Base-by-base conservation (phyloP, 805 yeast species). In the Naumovozyma baii region DNA sequence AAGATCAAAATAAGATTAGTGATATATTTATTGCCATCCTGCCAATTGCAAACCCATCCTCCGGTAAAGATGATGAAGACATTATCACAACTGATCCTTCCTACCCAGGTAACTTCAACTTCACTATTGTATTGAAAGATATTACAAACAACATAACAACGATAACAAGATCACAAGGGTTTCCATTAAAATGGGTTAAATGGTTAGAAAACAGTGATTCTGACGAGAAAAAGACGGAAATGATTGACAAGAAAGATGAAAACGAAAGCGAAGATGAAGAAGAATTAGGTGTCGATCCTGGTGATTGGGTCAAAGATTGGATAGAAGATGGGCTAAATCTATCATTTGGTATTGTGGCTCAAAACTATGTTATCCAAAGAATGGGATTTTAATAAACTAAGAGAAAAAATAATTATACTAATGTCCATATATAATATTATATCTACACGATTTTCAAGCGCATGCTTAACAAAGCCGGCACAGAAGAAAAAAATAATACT, bases 151-250 rank as follows among this genome's bases (percentile, higher is more conserved):
- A 77, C 46, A 76, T 92, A 46, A 72, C 80, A 5, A 72, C 85
- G 34, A 70, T 76, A 20, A 79, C 85, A 37, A 78, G 80, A 49
- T 83, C 97, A 0, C 98, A 92, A 61, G 78, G 95, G 5, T 82
- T 86, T 68, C 97, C 98, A 9, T 57, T 74, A 34, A 79, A 76
- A 55, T 92, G 98, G 98, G 80, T 87, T 8, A 67, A 74, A n/a
- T 92, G 98, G 98, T 69, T 90, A n/a, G 61, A 57, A 40, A 56
- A 44, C 12, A 61, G 51, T 3, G 42, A 34, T 3, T 16, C 22
- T 8, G 30, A 39, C 13, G 36, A 31, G n/a, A 30, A 31, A 17
- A 35, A 29, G 1, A 25, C 34, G 4, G 39, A 48, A 5, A 46
- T 49, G 13, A 61, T 51, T 2, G 41, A 34, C 3, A 18, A 25